Base-by-base conservation (phyloP, 2,329 filamentous ascomycete genomes). In the Paecilomyces fulvus region DNA sequence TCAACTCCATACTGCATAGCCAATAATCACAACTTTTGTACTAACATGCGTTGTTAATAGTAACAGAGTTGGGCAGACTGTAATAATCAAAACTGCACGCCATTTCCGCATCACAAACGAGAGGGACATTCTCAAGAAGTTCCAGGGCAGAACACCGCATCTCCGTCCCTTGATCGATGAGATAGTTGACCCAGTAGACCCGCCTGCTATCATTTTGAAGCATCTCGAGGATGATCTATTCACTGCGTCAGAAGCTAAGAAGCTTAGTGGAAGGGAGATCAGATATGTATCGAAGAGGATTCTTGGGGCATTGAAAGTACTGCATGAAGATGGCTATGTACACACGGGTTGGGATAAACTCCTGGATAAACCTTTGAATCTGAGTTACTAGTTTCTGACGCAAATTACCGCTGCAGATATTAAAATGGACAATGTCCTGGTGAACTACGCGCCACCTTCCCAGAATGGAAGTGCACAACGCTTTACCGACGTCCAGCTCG, bases 401-500 rank as follows among this genome's bases (percentile, higher is more conserved):
- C 31, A 53, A 49, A 31, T 31, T 2, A 9, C 46, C 43, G 49
- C 12, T 55, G 20, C 49, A 64, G 57, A 65, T 59, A 51, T 64
- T n/a, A 61, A 62, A 55, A 55, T 58, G 21, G 56, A 56, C 53
- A 62, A 64, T 53, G 49, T 65, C 14, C 49, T 65, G 25, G 56
- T 65, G n/a, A 65, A 65, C 54, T 63, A 62, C 55, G 49, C 48
- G 1, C 25, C 52, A 31, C 23, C 50, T n/a, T n/a, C n/a, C n/a
- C n/a, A n/a, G n/a, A n/a, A n/a, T 25, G 51, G 52, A 2, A 52
- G 7, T 43, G 46, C n/a, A 12, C 49, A 52, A 12, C 57, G 59
- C 11, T 62, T 65, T 30, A 57, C 33, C 17, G 59, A 63, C 21
- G 54, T 63, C n/a, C 60, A 64, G 31, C 54, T 65, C 10, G 59